phyloP scores from a whole-genome alignment of 768 basidiomycete species.

The Boletus reticuloceps region DNA sequence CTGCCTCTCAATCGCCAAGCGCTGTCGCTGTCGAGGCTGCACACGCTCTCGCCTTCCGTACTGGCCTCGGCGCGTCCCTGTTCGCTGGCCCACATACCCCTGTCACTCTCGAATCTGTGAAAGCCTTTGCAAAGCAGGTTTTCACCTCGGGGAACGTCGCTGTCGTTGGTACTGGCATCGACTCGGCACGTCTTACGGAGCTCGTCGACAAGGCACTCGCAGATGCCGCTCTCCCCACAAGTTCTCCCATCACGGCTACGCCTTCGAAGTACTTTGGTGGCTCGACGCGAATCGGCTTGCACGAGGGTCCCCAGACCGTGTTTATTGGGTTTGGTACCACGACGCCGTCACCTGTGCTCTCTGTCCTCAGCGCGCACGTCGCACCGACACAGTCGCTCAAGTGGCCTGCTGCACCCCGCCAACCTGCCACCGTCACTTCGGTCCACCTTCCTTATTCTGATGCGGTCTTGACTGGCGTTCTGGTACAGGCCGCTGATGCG shows the following conservation, averaged over 20 bases:
- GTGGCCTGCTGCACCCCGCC: conserved; percentile 70
- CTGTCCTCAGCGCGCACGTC: conserved; percentile 77
- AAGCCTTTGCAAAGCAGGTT: conserved; percentile 65
- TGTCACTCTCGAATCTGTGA: conserved; percentile 67
- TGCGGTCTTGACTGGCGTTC: conserved; percentile 80
- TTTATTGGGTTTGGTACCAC: conserved; percentile 88
- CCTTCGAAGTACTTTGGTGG: conserved; percentile 73
- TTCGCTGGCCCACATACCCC: conserved; percentile 72
- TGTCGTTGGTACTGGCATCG: conserved; percentile 85
- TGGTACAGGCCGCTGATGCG: conserved; percentile 67
- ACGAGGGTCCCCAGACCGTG: conserved; percentile 66
- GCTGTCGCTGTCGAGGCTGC: conserved; percentile 81
- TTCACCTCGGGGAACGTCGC: conserved; percentile 82
- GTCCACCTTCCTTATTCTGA: conserved; percentile 91
- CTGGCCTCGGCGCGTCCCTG: conserved; percentile 87
- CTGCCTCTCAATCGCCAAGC: conserved; percentile 58
- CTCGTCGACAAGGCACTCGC: conserved; percentile 73
- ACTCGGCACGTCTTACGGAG: conserved; percentile 61
- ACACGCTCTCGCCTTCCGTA: conserved; percentile 90
- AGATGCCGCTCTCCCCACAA: conserved; percentile 28
- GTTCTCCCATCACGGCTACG: conserved; percentile 30
- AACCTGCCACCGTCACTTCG: conserved; percentile 60
- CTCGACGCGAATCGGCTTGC: conserved; percentile 70
- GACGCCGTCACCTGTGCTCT: conserved; percentile 65
- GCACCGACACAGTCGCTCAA: conserved; percentile 81